Conservation (phyloP, 768 basidiomycete genomes). For the Leccinellum rugosiceps region DNA sequence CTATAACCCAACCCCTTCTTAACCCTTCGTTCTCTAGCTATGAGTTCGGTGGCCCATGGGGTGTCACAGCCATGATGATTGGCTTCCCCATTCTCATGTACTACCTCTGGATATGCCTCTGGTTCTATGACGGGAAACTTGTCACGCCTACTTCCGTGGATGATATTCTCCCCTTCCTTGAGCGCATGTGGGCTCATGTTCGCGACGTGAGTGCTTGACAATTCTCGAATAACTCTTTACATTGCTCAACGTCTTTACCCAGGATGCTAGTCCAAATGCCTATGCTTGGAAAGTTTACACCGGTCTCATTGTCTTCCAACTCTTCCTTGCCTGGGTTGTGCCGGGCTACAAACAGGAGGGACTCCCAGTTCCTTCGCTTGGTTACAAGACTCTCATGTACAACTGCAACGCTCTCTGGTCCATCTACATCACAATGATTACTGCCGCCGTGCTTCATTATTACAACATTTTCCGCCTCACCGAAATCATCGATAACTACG, state of each 20-base stretch:
- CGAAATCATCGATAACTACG: constrained; percentile 94
- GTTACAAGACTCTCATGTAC: constrained; percentile 91
- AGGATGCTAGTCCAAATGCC: constrained; percentile 90
- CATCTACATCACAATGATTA: constrained; percentile 78
- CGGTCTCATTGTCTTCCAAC: constrained; percentile 84
- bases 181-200: constrained; percentile 82
- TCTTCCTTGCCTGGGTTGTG: constrained; percentile 84
- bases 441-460: constrained; percentile 73
- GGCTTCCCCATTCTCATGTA: constrained; percentile 97
- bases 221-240: neutral
- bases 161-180: constrained; percentile 75
- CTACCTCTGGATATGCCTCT: constrained; percentile 96
- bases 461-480: constrained; percentile 85
- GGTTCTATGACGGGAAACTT: constrained; percentile 89
- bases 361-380: constrained; percentile 91
- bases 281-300: constrained; percentile 91
- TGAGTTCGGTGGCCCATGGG: constrained; percentile 95
- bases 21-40: constrained; percentile 49
- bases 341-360: constrained; percentile 94
- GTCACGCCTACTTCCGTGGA: constrained; percentile 64
- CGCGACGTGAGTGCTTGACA: constrained; percentile 51
- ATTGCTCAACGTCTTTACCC: neutral
- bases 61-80: constrained; percentile 89
- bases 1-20: neutral
- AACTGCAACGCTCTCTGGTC: constrained; percentile 93